Percentiles rank a stretch among this genome's conserved stretches.
Evolutionary conservation across 2,329 filamentous ascomycete genomes (phyloP).

Genomic region (Graphilbum sp.): DNA sequence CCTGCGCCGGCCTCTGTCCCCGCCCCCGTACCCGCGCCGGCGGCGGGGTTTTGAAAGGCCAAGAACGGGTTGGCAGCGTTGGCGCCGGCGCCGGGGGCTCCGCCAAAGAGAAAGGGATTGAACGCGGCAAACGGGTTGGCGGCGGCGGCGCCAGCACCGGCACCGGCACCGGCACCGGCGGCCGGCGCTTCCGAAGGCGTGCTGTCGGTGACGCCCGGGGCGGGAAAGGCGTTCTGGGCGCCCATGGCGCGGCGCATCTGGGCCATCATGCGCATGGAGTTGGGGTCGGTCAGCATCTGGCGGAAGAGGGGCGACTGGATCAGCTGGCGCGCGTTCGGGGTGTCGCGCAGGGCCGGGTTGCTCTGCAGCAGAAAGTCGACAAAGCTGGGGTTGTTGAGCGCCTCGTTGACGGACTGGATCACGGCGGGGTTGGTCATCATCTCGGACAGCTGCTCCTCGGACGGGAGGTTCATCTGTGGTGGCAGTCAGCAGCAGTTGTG

Average conservation of each 20-base stretch:
- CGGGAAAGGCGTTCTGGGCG: slow-evolving; percentile 53
- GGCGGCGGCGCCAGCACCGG: slow-evolving; percentile 1
- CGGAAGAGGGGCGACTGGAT: slow-evolving; percentile 79
- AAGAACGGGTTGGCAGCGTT: slow-evolving; percentile 23
- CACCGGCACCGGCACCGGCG: slow-evolving; percentile 12
- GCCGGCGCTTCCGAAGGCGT: slow-evolving; percentile 39
- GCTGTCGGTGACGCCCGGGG: slow-evolving; percentile 80
- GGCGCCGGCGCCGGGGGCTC: slow-evolving; percentile 3
- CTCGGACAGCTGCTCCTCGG: slow-evolving; percentile 64
- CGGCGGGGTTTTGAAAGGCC: slow-evolving; percentile 12
- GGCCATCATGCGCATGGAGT: slow-evolving; percentile 65
- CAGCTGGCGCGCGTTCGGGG: slow-evolving; percentile 66
- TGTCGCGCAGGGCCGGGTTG: slow-evolving; percentile 65
- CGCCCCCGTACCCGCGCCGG: slow-evolving; percentile 3
- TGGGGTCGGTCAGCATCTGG: slow-evolving; percentile 83
- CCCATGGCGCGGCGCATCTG: slow-evolving; percentile 63
- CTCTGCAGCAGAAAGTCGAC: slow-evolving; percentile 88
- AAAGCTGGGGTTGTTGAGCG: slow-evolving; percentile 86
- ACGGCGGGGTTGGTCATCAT: slow-evolving; percentile 85
- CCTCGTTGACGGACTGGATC: slow-evolving; percentile 78
- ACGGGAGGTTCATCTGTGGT: slow-evolving; percentile 70
- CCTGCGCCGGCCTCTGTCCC: slow-evolving; percentile 15
- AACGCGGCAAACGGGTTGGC: slow-evolving; percentile 28
- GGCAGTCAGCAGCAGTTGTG: slow-evolving; percentile 9
- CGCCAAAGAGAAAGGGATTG: slow-evolving; percentile 2